Conservation (phyloP, 1,139 yeast genomes). For the Lodderomyces margitis region DNA sequence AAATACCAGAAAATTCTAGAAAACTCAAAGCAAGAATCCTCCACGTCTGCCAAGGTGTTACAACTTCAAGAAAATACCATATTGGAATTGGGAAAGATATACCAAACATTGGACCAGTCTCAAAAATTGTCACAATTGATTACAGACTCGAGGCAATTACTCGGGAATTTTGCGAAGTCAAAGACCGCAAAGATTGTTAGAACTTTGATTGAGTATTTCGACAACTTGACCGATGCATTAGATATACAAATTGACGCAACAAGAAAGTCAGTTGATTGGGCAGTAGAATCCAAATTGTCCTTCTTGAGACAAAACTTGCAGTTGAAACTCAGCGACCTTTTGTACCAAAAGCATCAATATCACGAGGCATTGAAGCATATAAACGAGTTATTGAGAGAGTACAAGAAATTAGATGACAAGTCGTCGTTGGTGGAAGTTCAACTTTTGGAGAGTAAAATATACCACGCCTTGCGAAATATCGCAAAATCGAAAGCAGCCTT, state of each 20-base stretch:
- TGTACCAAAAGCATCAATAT: constrained; percentile 63
- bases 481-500: constrained; percentile 93
- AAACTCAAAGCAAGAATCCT: constrained; percentile 33
- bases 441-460: constrained; percentile 83
- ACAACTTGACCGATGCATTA: constrained; percentile 61
- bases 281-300: constrained; percentile 75
- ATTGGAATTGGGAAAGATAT: constrained; percentile 60
- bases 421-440: constrained; percentile 94
- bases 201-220: constrained; percentile 75
- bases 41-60: constrained; percentile 22
- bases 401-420: constrained; percentile 93
- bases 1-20: constrained; percentile 46
- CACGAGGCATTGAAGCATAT: constrained; percentile 74
- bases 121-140: constrained; percentile 60
- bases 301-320: constrained; percentile 88
- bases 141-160: constrained; percentile 64
- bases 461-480: constrained; percentile 86
- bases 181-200: constrained; percentile 89
- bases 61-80: constrained; percentile 64
- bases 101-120: constrained; percentile 43
- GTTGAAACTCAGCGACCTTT: constrained; percentile 75
- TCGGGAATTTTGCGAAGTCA: constrained; percentile 82
- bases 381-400: constrained; percentile 71
- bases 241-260: constrained; percentile 76
- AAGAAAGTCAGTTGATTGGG: constrained; percentile 84